Evolutionary conservation across 495 filamentous ascomycete genomes (phyloP), one percentile per base, ranked within the genome.

Genomic region (Glonium stellatum): DNA sequence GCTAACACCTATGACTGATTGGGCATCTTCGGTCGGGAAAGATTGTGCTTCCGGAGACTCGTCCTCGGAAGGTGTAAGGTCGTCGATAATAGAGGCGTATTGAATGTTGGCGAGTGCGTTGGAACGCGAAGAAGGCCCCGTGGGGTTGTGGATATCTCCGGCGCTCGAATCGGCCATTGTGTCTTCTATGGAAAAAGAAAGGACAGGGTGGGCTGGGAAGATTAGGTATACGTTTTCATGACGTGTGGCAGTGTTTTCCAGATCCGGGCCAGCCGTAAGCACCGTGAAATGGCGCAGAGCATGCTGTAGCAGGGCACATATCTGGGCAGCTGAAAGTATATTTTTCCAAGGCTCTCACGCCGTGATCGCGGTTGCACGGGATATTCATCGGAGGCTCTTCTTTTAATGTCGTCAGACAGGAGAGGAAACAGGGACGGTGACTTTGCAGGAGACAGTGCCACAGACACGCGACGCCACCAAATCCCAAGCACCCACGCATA

Each of bases 1-100:
- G 61, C 88, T 87, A 54, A 91, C 81, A 22, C 88, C 88, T 59
- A 96, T 80, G 57, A 92, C 74, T 3, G 82, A 81, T 54, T 81
- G 78, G 15, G 75, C 83, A 59, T 84, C 82, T 62, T 85, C 81
- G 56, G 61, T 57, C 57, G 60, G 61, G 35, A 67, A 50, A 5
- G 18, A 52, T 49, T 63, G 54, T 49, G 60, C 61, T 19, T 67
- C 65, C 6, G 61, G 54, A 5, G 39, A 54, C 58, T 67, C 65
- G 49, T 67, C 65, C 37, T 67, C 65, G 35, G 65, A 67, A 19
- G 65, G 60, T 25, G 61, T 61, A 35, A 67, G 60, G 58, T 67
- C 61, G 39, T 67, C 65, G 36, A 52, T 25, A 23, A 64, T 27
- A n/a, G 61, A 61, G 15, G 61, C 58, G 44, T 61, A 64, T 52